These are phyloP conservation scores for Firmiana major DNA, from an alignment of 345 rosid genomes.

Conservation along the genomic window DNA sequence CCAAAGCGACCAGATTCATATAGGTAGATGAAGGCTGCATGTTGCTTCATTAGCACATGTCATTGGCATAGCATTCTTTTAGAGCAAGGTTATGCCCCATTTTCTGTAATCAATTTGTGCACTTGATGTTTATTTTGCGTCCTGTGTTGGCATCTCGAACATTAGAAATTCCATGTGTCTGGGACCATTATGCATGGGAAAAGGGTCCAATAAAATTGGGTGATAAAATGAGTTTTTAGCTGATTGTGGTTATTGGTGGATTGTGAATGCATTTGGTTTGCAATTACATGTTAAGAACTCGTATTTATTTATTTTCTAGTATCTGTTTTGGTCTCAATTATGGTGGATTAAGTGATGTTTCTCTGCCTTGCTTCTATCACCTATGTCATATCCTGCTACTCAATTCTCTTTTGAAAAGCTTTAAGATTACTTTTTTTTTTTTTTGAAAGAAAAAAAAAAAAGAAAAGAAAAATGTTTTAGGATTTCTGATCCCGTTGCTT, in stretches of 20 bases:
- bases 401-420: no score
- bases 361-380: no score
- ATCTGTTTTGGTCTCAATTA: background rate
- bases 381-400: no score
- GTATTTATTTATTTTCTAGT: background rate
- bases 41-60: background rate
- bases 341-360: background rate
- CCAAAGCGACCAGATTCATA: conserved; percentile 88
- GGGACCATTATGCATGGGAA: background rate
- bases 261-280: background rate
- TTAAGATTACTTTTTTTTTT: no score
- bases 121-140: background rate
- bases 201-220: no score
- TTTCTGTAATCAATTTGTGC: background rate
- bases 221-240: background rate
- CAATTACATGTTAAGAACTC: background rate
- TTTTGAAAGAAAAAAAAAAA: no score
- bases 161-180: background rate
- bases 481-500: no score
- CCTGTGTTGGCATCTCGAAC: background rate
- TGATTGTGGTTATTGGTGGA: background rate
- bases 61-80: background rate
- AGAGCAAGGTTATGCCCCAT: background rate
- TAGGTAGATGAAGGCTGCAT: conserved; percentile 34
- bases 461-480: no score